phyloP scores from a whole-genome alignment of 139 green algal species.

The Mesotaenium endlicherianum region DNA sequence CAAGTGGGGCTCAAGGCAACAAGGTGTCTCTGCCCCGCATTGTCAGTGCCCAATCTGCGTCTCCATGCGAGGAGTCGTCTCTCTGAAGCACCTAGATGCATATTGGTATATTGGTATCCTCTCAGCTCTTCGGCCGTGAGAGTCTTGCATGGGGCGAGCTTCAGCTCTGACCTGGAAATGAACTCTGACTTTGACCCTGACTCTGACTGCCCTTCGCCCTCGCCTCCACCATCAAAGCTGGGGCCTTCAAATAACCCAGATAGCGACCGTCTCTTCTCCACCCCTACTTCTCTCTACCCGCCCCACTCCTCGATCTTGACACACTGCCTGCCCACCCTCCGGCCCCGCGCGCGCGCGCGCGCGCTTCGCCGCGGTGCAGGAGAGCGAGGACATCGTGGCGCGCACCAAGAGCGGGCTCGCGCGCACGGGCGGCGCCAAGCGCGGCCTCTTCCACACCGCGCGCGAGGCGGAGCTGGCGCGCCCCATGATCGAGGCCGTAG shows the following conservation, averaged over 20 bases:
- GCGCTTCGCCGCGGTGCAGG: conserved; percentile 2
- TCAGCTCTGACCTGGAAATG: no score
- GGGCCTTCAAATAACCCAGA: neutral
- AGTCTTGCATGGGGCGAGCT: neutral
- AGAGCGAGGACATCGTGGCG: conserved; percentile 45
- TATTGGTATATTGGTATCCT: no score
- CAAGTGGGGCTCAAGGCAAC: no score
- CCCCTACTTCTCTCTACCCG: neutral
- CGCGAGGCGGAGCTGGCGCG: conserved; percentile 32
- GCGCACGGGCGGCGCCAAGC: neutral
- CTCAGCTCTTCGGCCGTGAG: no score
- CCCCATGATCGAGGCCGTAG: conserved; percentile 89
- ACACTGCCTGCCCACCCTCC: neutral
- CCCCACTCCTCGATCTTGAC: neutral
- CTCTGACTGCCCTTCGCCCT: neutral
- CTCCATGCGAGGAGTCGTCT: no score
- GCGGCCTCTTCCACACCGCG: conserved; percentile 42
- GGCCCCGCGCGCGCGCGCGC: neutral
- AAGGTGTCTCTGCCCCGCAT: no score
- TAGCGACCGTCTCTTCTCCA: neutral
- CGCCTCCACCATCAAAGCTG: neutral
- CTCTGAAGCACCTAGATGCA: no score
- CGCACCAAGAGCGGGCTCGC: conserved; percentile 37
- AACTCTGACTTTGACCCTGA: no score
- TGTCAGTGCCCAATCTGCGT: no score